Percentiles rank a stretch among this genome's conserved stretches.
phyloP scores from a whole-genome alignment of 345 rosid species.

The Salix dunnii region DNA sequence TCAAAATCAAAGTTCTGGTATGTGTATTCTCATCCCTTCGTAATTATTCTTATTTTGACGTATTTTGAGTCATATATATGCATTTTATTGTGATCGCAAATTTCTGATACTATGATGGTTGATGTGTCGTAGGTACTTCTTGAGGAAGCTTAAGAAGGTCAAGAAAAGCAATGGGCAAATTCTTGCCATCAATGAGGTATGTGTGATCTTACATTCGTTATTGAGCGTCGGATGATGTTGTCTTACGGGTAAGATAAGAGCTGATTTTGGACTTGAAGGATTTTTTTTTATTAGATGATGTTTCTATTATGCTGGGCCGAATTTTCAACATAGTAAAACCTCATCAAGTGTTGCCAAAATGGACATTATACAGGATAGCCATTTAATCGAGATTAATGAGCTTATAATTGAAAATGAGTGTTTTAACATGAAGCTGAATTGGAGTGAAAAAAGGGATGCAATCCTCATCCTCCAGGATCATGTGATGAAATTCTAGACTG shows the following conservation, averaged over 20 bases:
- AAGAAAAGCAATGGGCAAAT: conserved; percentile 55
- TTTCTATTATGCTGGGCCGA: neutral
- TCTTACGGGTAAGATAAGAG: neutral
- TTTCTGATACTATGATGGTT: neutral
- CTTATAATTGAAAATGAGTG: too few species aligned
- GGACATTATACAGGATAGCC: too few species aligned
- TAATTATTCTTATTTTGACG: neutral
- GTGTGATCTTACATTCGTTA: neutral
- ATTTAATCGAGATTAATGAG: too few species aligned
- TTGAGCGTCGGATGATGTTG: neutral
- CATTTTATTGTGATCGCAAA: neutral
- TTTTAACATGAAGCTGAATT: too few species aligned
- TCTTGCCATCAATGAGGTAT: conserved; percentile 54
- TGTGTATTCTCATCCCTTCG: neutral
- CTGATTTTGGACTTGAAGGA: neutral
- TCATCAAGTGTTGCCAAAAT: too few species aligned
- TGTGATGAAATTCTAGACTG: neutral
- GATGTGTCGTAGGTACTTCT: conserved; percentile 34
- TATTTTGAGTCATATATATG: neutral
- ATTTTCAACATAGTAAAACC: too few species aligned
- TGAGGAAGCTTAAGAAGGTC: conserved; percentile 54
- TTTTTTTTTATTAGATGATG: neutral
- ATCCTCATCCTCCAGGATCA: too few species aligned
- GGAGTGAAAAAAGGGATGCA: neutral
- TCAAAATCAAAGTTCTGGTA: conserved; percentile 64